phyloP scores from a whole-genome alignment of 2,329 filamentous ascomycete species.

The Coleophoma eucalyptorum region DNA sequence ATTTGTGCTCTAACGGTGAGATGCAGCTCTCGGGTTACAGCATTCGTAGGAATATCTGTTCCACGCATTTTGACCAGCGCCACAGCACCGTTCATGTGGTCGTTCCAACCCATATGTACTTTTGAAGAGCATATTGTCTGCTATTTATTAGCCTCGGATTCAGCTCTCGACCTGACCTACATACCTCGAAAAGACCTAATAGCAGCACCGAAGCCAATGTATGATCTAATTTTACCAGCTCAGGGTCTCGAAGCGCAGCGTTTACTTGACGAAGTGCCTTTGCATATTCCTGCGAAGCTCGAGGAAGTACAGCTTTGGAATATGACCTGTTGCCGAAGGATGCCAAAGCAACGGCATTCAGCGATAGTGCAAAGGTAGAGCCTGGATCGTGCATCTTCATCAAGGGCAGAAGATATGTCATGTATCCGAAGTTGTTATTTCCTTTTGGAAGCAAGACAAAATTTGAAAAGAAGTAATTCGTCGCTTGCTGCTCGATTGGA shows the following conservation, averaged over 20 bases:
- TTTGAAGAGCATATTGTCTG: slow-evolving; percentile 44
- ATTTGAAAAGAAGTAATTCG: slow-evolving; percentile 55
- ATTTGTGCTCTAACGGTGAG: background rate
- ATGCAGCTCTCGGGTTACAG: background rate
- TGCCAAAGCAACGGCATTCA: slow-evolving; percentile 52
- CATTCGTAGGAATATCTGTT: slow-evolving; percentile 10
- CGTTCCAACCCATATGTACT: slow-evolving; percentile 54
- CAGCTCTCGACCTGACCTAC: slow-evolving; percentile 1
- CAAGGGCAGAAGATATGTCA: slow-evolving; percentile 53
- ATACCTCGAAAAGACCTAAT: slow-evolving; percentile 51
- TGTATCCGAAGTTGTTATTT: slow-evolving; percentile 45
- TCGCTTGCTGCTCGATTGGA: slow-evolving; percentile 46
- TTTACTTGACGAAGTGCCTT: slow-evolving; percentile 46
- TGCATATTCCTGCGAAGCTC: slow-evolving; percentile 45
- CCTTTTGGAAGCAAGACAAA: slow-evolving; percentile 51
- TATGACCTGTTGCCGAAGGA: slow-evolving; percentile 45
- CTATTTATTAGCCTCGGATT: background rate
- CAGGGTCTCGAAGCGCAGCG: slow-evolving; percentile 43
- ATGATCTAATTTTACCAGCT: slow-evolving; percentile 41
- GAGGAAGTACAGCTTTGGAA: slow-evolving; percentile 25
- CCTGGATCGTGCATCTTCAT: slow-evolving; percentile 36
- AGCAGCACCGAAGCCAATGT: slow-evolving; percentile 53
- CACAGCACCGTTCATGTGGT: slow-evolving; percentile 56
- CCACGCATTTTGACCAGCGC: slow-evolving; percentile 53
- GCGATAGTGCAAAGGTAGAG: slow-evolving; percentile 46